Evolutionary conservation across 345 rosid species (phyloP), one percentile per base, ranked within the genome.

Genomic region (Eucalyptus curtisii): DNA sequence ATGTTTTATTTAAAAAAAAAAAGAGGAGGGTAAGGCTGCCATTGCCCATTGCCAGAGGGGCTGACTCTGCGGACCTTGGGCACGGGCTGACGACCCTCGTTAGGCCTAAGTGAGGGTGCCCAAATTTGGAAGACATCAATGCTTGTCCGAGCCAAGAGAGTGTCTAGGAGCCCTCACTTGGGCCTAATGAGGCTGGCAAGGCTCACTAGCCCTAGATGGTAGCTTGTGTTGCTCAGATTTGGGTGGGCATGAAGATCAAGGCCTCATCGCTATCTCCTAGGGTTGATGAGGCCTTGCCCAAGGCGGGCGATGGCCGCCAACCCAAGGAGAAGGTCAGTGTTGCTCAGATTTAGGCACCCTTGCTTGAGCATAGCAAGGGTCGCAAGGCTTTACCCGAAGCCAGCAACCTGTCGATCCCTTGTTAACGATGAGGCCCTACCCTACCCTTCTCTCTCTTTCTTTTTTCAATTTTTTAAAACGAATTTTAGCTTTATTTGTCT

Each of bases 301-400:
- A 55, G 57, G 57, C 0, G 0, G 24, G 57, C 10, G 0, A 52
- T 52, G 57, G 5, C 5, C 25, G 0, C 57, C 57, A 52, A 19
- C 57, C 57, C 57, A 0, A 20, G 2, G 25, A 52, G 57, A 52
- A 0, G 57, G 25, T 52, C 0, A 2, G 10, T 52, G 57, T 52
- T 5, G 0, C 57, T 19, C 0, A 52, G 0, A 52, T 52, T 52
- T 52, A 52, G 4, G 57, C 25, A 52, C 25, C 57, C 30, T 55
- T 0, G 0, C 30, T 0, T 9, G 0, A 55, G 61, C 30, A 22
- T 55, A 55, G 30, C 8, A 10, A 55, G 30, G 30, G 0, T 55
- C 0, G 1, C 3, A 0, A 0, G 0, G 30, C 13, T 0, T 55
- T 55, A 0, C 57, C 0, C 2, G 0, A 52, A 52, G 25, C 2